These are phyloP conservation scores for Thermothelomyces thermophilus DNA, from an alignment of 2,329 filamentous ascomycete genomes.

Conservation along the genomic window DNA sequence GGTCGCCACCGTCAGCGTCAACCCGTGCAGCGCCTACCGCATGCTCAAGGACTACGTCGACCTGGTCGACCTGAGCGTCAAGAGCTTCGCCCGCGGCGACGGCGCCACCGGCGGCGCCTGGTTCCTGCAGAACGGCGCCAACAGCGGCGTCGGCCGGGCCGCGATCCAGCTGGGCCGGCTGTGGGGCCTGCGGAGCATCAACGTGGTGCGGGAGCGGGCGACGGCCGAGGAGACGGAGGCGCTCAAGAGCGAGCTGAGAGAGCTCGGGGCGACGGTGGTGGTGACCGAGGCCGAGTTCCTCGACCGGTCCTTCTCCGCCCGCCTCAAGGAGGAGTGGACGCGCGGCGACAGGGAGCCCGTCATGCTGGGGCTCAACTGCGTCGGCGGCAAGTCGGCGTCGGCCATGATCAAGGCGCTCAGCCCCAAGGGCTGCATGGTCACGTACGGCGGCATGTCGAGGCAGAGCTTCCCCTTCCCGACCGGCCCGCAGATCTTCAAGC, in stretches of 20 bases:
- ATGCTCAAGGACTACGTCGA: constrained; percentile 77
- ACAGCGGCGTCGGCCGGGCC: constrained; percentile 83
- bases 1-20: constrained; percentile 82
- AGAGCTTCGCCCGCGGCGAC: constrained; percentile 39
- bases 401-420: constrained; percentile 69
- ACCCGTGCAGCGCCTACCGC: constrained; percentile 89
- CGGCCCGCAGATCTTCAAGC: constrained; percentile 85
- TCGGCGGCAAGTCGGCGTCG: constrained; percentile 79
- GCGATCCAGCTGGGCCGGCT: constrained; percentile 80
- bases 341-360: constrained; percentile 65
- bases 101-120: constrained; percentile 81
- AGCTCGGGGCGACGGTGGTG: constrained; percentile 51
- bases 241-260: constrained; percentile 45
- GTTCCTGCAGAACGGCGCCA: constrained; percentile 96
- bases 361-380: constrained; percentile 81
- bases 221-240: constrained; percentile 57
- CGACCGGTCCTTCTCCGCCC: constrained; percentile 54
- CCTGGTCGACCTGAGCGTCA: constrained; percentile 40
- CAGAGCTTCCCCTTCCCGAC: constrained; percentile 78
- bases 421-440: constrained; percentile 69
- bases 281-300: constrained; percentile 51
- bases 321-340: constrained; percentile 57
- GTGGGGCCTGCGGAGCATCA: constrained; percentile 89
- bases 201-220: constrained; percentile 71
- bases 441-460: constrained; percentile 92